phyloP scores from a whole-genome alignment of 805 yeast species.

The Wickerhamomyces bisporus region DNA sequence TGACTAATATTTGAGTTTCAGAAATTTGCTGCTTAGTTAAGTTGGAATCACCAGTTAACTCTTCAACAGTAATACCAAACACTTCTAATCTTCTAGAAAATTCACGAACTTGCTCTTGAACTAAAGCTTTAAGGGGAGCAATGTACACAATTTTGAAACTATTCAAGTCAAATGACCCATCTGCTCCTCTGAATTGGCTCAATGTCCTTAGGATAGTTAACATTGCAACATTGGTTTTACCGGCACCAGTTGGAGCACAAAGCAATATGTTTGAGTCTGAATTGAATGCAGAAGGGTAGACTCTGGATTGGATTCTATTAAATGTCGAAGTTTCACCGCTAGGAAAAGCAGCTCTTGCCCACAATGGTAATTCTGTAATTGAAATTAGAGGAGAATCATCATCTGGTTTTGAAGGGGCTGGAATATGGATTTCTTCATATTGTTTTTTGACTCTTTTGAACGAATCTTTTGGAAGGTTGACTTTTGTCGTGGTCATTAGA shows the following conservation, averaged over 20 bases:
- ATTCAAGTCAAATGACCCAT: slow-evolving; percentile 47
- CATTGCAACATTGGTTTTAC: slow-evolving; percentile 96
- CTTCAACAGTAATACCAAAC: slow-evolving; percentile 70
- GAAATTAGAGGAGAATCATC: slow-evolving; percentile 42
- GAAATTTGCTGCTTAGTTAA: slow-evolving; percentile 69
- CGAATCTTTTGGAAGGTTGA: slow-evolving; percentile 79
- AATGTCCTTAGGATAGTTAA: slow-evolving; percentile 65
- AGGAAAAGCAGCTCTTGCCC: slow-evolving; percentile 80
- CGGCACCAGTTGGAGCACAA: slow-evolving; percentile 99
- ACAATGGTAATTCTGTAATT: slow-evolving; percentile 63
- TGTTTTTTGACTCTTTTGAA: slow-evolving; percentile 64
- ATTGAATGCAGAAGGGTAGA: slow-evolving; percentile 72
- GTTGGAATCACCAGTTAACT: slow-evolving; percentile 86
- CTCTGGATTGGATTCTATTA: slow-evolving; percentile 80
- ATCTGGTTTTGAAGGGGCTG: slow-evolving; percentile 62
- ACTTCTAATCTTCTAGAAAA: slow-evolving; percentile 62
- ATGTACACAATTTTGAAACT: slow-evolving; percentile 78
- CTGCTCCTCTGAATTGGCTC: slow-evolving; percentile 42
- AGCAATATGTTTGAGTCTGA: slow-evolving; percentile 68
- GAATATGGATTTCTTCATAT: slow-evolving; percentile 90
- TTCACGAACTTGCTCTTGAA: slow-evolving; percentile 90
- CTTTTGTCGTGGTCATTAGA: slow-evolving; percentile 58
- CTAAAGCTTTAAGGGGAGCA: slow-evolving; percentile 92
- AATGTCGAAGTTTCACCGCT: slow-evolving; percentile 56
- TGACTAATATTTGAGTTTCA: slow-evolving; percentile 77